Conservation (phyloP, 805 yeast genomes). For the Cyberlindnera saturnus region DNA sequence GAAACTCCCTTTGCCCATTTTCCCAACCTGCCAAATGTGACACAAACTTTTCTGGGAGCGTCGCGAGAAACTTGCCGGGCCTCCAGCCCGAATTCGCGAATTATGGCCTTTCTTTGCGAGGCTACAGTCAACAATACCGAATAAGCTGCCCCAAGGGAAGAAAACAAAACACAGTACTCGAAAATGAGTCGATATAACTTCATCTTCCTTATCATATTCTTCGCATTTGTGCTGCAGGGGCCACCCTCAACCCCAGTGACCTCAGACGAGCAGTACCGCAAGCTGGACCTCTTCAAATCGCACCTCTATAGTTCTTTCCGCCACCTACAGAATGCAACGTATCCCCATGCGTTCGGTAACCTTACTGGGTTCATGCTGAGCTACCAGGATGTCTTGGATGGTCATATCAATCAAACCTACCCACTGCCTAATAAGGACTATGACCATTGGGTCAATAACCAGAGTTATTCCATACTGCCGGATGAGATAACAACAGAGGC, state of each 20-base stretch:
- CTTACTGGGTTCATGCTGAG: slow-evolving; percentile 67
- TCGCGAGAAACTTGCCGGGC: too few species aligned
- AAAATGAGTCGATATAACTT: slow-evolving; percentile 20
- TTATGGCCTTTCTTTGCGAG: too few species aligned
- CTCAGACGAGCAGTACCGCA: slow-evolving; percentile 30
- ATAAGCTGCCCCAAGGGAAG: neutral
- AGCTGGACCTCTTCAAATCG: slow-evolving; percentile 32
- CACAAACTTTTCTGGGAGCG: too few species aligned
- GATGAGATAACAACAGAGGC: slow-evolving; percentile 45
- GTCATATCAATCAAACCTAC: slow-evolving; percentile 44
- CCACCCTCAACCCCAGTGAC: slow-evolving; percentile 27
- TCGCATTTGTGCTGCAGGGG: slow-evolving; percentile 35
- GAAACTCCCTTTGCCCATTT: too few species aligned
- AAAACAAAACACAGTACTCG: neutral
- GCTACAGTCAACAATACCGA: neutral
- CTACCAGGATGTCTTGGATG: slow-evolving; percentile 49
- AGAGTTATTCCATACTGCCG: slow-evolving; percentile 55
- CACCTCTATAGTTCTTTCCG: slow-evolving; percentile 29
- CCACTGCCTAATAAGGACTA: slow-evolving; percentile 47
- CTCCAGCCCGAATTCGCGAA: too few species aligned
- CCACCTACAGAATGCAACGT: slow-evolving; percentile 36
- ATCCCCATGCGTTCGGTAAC: slow-evolving; percentile 54
- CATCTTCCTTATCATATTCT: slow-evolving; percentile 21
- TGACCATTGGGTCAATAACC: slow-evolving; percentile 40
- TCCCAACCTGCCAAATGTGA: too few species aligned